phyloP scores from a whole-genome alignment of 495 filamentous ascomycete species.

The Tuber magnatum region DNA sequence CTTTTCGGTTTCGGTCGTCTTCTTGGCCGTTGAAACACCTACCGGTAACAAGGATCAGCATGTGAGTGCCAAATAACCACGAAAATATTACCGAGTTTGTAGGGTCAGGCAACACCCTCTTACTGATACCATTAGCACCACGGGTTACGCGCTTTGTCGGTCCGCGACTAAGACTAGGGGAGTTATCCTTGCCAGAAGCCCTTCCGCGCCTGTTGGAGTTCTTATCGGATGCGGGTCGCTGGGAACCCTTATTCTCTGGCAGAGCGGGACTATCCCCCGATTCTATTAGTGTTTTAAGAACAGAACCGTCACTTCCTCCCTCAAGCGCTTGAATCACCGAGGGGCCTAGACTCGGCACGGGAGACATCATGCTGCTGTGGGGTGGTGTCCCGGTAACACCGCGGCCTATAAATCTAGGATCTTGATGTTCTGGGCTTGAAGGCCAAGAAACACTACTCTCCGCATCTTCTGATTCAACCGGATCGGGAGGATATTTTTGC shows the following conservation, averaged over 20 bases:
- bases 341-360: neutral
- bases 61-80: neutral
- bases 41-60: neutral
- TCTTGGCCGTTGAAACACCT: neutral
- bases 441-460: neutral
- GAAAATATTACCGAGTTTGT: slow-evolving; percentile 23
- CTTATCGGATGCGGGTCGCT: neutral
- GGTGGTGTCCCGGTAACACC: neutral
- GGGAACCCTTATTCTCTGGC: neutral
- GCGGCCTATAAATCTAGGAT: neutral
- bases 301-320: neutral
- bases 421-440: slow-evolving; percentile 1
- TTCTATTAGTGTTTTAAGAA: neutral
- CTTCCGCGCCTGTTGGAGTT: neutral
- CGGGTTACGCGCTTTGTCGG: slow-evolving; percentile 26
- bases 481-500: neutral
- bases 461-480: neutral
- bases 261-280: neutral
- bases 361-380: neutral
- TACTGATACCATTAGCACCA: slow-evolving; percentile 31
- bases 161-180: neutral
- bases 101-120: slow-evolving; percentile 19
- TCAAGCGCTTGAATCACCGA: neutral
- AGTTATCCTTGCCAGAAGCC: neutral
- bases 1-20: neutral